Evolutionary conservation across 2,329 filamentous ascomycete genomes (phyloP).

Genomic region (Colletotrichum melonis): DNA sequence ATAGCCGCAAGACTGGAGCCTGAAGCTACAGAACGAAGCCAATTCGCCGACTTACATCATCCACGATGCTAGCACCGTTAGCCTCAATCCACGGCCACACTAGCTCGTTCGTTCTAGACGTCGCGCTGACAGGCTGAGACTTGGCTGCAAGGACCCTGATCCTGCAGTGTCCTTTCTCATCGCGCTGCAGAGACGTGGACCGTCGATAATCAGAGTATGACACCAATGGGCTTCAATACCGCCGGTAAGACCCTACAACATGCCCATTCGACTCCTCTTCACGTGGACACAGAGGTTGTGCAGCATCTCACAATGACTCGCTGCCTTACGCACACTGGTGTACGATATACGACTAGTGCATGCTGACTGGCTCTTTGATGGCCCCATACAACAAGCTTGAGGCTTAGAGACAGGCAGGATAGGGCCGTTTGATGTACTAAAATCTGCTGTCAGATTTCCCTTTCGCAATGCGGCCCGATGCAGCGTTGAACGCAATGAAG

Average conservation of each 20-base stretch:
- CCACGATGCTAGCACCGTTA: neutral
- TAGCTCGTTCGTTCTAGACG: neutral
- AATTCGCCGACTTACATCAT: neutral
- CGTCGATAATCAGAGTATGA: neutral
- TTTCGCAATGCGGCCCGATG: too few species aligned
- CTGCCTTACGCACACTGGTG: neutral
- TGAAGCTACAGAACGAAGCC: neutral
- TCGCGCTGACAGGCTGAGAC: conserved; percentile 20
- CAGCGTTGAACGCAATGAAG: neutral
- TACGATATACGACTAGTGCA: neutral
- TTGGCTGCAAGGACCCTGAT: neutral
- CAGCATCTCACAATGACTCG: neutral
- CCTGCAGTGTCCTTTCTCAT: neutral
- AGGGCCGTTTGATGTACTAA: neutral
- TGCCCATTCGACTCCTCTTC: neutral
- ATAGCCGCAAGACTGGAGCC: neutral
- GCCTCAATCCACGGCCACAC: neutral
- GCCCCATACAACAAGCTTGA: neutral
- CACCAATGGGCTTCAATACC: neutral
- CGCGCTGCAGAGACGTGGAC: neutral
- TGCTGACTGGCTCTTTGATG: neutral
- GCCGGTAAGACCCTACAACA: neutral
- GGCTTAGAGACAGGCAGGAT: neutral
- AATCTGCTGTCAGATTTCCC: conserved; percentile 24
- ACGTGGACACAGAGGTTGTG: neutral